These are phyloP conservation scores for Aureobasidium uvarum DNA, from an alignment of 2,329 filamentous ascomycete species.

Conservation along the genomic window DNA sequence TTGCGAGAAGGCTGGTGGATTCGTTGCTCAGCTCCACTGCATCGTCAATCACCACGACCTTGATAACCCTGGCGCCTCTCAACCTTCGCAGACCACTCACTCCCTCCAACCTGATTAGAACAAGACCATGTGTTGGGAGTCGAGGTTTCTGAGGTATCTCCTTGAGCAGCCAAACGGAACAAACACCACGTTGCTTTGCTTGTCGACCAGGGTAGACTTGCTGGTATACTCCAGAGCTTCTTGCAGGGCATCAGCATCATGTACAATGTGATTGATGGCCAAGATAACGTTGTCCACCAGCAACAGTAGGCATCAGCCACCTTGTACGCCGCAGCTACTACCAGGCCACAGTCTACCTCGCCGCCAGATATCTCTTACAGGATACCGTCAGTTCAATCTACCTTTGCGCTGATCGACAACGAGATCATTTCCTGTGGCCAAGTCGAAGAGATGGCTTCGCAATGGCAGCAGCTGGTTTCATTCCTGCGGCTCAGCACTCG, in stretches of 20 bases:
- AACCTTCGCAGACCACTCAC: conserved; percentile 33
- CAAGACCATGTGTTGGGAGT: conserved; percentile 40
- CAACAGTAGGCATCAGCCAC: conserved; percentile 32
- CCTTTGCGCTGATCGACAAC: no score
- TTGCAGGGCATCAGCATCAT: conserved; percentile 33
- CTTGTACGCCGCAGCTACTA: no score
- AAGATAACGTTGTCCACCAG: conserved; percentile 26
- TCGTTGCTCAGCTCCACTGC: conserved; percentile 32
- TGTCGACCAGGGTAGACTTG: conserved; percentile 33
- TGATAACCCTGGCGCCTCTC: conserved; percentile 36
- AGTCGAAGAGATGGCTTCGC: no score
- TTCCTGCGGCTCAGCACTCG: no score
- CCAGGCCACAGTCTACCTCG: no score
- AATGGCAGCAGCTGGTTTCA: no score
- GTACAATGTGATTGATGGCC: conserved; percentile 19
- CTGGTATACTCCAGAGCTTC: conserved; percentile 39
- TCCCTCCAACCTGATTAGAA: conserved; percentile 39
- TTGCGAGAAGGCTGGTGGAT: conserved; percentile 15
- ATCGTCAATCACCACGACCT: conserved; percentile 35
- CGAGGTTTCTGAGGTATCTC: conserved; percentile 39
- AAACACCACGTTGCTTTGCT: conserved; percentile 36
- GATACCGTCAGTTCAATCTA: no score
- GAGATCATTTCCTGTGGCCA: no score
- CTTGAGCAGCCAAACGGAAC: conserved; percentile 33
- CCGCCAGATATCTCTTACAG: no score